Evolutionary conservation across 106 monocot species (phyloP), one percentile per base, ranked within the genome.

Genomic region (Allium sativum): DNA sequence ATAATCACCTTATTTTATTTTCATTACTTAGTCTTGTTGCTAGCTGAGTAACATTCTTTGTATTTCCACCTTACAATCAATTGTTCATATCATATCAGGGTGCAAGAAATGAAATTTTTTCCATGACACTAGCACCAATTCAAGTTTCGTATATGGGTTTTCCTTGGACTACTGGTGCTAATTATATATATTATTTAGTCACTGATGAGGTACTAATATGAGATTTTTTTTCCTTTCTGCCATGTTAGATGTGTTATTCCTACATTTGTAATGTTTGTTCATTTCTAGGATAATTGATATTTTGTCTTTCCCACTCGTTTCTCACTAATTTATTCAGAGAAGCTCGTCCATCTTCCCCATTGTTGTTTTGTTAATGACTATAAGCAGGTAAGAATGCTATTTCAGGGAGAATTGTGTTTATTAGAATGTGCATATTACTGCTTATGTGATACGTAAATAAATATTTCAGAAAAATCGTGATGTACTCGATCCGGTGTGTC

Each of bases 131-230:
- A 18, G 84, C 87, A 55, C 96, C 96, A 4, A 82, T 96, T 60
- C 96, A 96, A 71, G 96, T 96, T 53, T 96, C 96, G 10, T 96
- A 96, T 76, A 96, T 96, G 96, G 96, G 96, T 41, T 96, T 96
- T 52, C 96, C 91, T 8, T 87, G 87, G 22, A 96, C 96, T 0
- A 96, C 96, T 44, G 96, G 96, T 50, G 96, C 96, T 68, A 78
- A 68, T 40, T 96, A 96, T 50, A 87, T 96, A 21, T 87, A 96
- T 47, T 96, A 96, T 65, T 72, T 96, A 44, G 84, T 96, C 18
- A 87, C 91, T 59, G 91, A 96, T 74, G 96, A 88, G 90, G 91
- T 96, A 16, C 10, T 31, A 46, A 11, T 50, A 2, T 40, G 19
- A 62, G 7, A 45, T 21, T 1, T 47, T 21, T 44, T 40, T 52